Conservation (phyloP, 2,329 filamentous ascomycete species). For the Sporothrix variecibatus region DNA sequence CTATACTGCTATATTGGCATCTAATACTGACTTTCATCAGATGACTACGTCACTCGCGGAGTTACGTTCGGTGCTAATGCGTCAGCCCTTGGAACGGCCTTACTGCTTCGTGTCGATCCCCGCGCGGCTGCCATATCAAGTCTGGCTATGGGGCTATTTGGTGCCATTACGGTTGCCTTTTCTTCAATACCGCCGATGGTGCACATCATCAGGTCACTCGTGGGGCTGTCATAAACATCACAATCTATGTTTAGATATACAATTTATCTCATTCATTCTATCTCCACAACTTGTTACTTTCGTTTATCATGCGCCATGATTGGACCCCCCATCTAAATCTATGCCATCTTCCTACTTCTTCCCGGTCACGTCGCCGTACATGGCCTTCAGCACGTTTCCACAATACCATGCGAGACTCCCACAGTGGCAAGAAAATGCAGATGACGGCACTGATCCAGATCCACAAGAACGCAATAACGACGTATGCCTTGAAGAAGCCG, state of each 20-base stretch:
- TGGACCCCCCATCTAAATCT: too few species aligned
- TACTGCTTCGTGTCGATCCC: conserved; percentile 58
- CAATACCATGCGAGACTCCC: neutral
- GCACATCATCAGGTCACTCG: conserved; percentile 49
- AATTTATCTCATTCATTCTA: too few species aligned
- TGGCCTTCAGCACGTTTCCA: neutral
- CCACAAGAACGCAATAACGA: neutral
- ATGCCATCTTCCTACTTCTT: conserved; percentile 5
- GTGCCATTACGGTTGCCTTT: conserved; percentile 59
- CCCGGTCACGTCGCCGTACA: neutral
- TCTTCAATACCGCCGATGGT: conserved; percentile 59
- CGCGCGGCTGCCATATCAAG: conserved; percentile 61
- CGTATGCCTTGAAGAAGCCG: conserved; percentile 1
- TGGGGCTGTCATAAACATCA: conserved; percentile 41
- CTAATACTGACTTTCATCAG: conserved; percentile 36
- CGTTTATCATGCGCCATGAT: too few species aligned
- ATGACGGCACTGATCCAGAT: neutral
- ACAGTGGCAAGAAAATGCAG: conserved; percentile 1
- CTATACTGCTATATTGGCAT: too few species aligned
- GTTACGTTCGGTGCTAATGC: conserved; percentile 63
- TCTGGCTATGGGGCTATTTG: conserved; percentile 62
- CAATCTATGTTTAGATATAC: neutral
- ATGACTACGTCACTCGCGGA: conserved; percentile 65
- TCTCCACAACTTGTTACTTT: too few species aligned
- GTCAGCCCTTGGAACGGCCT: conserved; percentile 59